Conservation (phyloP, 2,329 filamentous ascomycete genomes). For the Exserohilum turcica region DNA sequence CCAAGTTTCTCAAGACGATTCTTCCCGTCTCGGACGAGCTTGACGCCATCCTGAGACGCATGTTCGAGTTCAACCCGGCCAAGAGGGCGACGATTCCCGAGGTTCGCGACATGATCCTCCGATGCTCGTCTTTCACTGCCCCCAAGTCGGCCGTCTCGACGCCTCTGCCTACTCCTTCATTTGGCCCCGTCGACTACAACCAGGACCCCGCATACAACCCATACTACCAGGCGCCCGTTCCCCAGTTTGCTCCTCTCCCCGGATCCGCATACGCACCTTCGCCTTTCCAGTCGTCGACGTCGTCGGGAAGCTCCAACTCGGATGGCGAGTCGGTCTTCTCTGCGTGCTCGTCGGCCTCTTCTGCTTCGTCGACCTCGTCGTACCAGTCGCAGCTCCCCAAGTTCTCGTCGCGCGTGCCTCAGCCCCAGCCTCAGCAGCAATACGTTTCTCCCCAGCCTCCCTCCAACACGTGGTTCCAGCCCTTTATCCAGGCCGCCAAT, state of each 20-base stretch:
- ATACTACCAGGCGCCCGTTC: constrained; percentile 38
- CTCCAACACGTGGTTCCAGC: constrained; percentile 47
- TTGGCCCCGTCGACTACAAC: constrained; percentile 48
- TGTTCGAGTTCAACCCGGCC: constrained; percentile 85
- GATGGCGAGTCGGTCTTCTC: constrained; percentile 51
- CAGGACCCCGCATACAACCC: constrained; percentile 36
- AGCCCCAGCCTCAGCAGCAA: constrained; percentile 31
- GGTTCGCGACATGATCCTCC: constrained; percentile 75
- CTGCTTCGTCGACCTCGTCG: constrained; percentile 44
- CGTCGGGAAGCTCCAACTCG: constrained; percentile 47
- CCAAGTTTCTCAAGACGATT: constrained; percentile 88
- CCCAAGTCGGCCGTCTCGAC: constrained; percentile 51
- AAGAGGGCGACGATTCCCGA: constrained; percentile 82
- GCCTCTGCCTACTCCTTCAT: constrained; percentile 52
- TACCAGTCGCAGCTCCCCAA: constrained; percentile 40
- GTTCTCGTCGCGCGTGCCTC: constrained; percentile 34
- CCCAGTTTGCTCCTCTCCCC: constrained; percentile 41
- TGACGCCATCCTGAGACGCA: constrained; percentile 81
- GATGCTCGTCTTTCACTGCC: constrained; percentile 75
- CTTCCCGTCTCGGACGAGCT: constrained; percentile 88
- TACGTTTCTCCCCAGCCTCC: constrained; percentile 45
- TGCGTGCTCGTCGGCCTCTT: constrained; percentile 45
- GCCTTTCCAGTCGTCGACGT: constrained; percentile 40
- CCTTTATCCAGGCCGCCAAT: constrained; percentile 49
- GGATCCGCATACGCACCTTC: constrained; percentile 38